These are phyloP conservation scores for Mortierella sp. DNA, from an alignment of 371 early-diverging fungal genomes.

Conservation along the genomic window DNA sequence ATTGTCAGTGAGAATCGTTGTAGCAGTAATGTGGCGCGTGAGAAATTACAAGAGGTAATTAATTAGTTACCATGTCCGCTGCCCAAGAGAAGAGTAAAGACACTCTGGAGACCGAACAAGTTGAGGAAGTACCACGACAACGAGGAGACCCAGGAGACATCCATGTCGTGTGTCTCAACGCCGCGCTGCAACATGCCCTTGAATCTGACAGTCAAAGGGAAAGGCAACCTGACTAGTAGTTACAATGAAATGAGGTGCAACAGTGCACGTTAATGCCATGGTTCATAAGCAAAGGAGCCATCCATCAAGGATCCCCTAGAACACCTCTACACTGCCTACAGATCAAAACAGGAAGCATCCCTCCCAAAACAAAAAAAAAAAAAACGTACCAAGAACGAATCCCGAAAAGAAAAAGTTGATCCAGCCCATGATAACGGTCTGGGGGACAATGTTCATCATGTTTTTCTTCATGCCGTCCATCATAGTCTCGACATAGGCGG, in stretches of 20 bases:
- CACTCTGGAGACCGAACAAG: conserved; percentile 93
- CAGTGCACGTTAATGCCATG: neutral
- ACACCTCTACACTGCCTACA: neutral
- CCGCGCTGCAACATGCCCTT: conserved; percentile 98
- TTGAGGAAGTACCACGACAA: conserved; percentile 98
- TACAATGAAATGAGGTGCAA: neutral
- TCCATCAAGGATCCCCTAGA: too few relatives aligned
- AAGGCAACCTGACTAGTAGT: conserved; percentile 89
- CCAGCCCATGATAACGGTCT: conserved; percentile 98
- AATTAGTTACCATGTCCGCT: conserved; percentile 81
- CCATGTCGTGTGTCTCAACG: conserved; percentile 96
- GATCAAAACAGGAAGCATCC: neutral
- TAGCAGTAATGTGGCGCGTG: too few relatives aligned
- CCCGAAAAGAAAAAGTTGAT: conserved; percentile 98
- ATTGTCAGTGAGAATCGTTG: too few relatives aligned
- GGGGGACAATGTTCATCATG: conserved; percentile 96
- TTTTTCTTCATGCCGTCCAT: conserved; percentile 98
- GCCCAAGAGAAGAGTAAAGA: conserved; percentile 93
- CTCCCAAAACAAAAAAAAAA: neutral
- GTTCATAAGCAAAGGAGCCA: neutral
- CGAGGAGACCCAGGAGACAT: conserved; percentile 97
- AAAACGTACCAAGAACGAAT: conserved; percentile 88
- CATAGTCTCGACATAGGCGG: conserved; percentile 94
- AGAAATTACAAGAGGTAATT: neutral
- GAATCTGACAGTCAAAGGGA: conserved; percentile 96